Conservation (phyloP, 148 eudicot genomes). For the Camellia granthamiana region DNA sequence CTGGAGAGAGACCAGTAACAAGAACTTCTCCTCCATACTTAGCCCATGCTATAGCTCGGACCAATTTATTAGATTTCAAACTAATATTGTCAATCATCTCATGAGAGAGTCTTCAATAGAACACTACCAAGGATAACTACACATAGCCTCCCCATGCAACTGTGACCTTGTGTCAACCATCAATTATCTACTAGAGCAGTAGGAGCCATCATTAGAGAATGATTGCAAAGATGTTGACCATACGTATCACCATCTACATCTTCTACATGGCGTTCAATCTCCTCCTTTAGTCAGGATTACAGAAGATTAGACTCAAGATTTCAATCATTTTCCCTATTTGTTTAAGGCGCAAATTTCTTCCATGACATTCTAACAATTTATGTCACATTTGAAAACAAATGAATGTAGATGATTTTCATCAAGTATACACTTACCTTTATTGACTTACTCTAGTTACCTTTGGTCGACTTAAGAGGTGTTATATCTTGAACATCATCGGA, state of each 20-base stretch:
- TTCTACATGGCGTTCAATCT: not conserved
- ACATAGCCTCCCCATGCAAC: not conserved
- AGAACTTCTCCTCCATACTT: not conserved
- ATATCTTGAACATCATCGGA: not conserved
- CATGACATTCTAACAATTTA: too few relatives aligned
- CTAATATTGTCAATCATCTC: not conserved
- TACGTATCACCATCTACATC: not conserved
- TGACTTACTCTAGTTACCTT: not conserved
- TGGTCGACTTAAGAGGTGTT: not conserved
- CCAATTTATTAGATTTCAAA: not conserved
- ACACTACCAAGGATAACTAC: not conserved
- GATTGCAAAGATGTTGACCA: not conserved
- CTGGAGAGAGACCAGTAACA: not conserved
- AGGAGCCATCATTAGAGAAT: not conserved
- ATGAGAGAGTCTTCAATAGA: not conserved
- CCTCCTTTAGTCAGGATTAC: not conserved
- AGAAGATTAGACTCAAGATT: not conserved
- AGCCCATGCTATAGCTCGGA: not conserved
- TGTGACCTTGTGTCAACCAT: not conserved
- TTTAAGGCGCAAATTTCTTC: not conserved
- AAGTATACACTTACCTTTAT: conserved; percentile 1
- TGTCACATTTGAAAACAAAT: not conserved
- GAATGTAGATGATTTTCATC: not conserved
- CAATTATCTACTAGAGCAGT: not conserved
- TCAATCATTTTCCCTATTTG: not conserved